A percentile compares a stretch with the other conserved stretches of the same genome.
These are phyloP conservation scores for Cystoisospora suis DNA, from an alignment of 169 alveolate species.

Conservation along the genomic window DNA sequence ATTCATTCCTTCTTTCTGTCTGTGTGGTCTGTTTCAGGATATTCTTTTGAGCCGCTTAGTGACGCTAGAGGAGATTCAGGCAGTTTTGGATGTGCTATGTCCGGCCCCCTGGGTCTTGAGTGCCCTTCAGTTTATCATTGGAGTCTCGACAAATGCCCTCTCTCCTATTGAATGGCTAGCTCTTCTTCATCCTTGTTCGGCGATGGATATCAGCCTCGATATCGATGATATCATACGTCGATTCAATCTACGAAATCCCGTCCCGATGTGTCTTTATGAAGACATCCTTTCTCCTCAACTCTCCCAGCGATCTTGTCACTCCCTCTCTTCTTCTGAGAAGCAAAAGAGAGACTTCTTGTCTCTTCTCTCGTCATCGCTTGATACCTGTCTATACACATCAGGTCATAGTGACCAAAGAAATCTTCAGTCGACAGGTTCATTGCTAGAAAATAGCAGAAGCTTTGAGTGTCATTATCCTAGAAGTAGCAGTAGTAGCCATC, in stretches of 20 bases:
- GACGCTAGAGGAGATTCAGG: constrained; percentile 52
- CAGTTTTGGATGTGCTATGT: background rate
- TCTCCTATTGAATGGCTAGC: constrained; percentile 46
- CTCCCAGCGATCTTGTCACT: too few species aligned
- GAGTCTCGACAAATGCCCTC: constrained; percentile 20
- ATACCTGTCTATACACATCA: too few species aligned
- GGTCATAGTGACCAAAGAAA: too few species aligned
- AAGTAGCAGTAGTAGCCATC: too few species aligned
- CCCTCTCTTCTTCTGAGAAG: too few species aligned
- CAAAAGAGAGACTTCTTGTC: too few species aligned
- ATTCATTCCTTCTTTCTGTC: background rate
- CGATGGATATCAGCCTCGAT: background rate
- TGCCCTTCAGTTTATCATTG: constrained; percentile 14
- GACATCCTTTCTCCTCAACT: too few species aligned
- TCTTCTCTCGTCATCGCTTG: too few species aligned
- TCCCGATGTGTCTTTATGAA: background rate
- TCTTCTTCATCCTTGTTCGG: constrained; percentile 7
- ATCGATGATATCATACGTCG: background rate
- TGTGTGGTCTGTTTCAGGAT: background rate
- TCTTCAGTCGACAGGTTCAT: too few species aligned
- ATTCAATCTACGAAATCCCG: background rate
- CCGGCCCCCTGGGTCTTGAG: constrained; percentile 5
- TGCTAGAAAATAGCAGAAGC: too few species aligned
- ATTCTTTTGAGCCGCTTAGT: constrained; percentile 49
- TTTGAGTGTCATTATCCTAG: too few species aligned